Evolutionary conservation across 441 rosid species (phyloP), one percentile per base, ranked within the genome.

Genomic region (Corymbia calophylla): DNA sequence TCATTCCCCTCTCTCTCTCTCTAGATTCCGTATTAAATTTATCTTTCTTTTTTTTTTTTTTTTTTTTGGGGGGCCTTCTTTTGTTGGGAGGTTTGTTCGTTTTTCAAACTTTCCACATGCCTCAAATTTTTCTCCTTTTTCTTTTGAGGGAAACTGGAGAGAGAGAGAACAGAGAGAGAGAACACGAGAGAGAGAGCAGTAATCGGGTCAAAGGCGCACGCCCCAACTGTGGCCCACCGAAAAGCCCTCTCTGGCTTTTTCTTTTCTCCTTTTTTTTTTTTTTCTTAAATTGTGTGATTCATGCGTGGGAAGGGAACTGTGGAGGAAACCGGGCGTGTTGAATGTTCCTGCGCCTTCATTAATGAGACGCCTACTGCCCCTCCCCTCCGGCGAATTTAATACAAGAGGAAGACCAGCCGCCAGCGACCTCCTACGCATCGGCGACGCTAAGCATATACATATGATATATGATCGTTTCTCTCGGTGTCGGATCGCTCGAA

Each of bases 181-280:
- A 29, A n/a, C n/a, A n/a, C n/a, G 32, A 64, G 82, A 44, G 84
- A 8, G 51, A 77, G 84, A 77, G 84, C 49, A 55, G 48, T 39
- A 53, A 54, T 49, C 29, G 89, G 87, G 89, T 88, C 87, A 88
- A 88, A 80, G 82, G 87, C 49, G 87, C 89, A 80, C 89, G 89
- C 87, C 87, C 66, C 87, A 44, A 27, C 87, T 47, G 89, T 54
- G 44, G 77, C 89, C 89, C 86, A 56, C 86, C 13, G 10, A 27
- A 23, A 19, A 10, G 35, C 39, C 19, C 48, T 10, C 48, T 9
- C 27, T 23, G 1, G n/a, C 23, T 23, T 39, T 44, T 7, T 4
- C 7, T 73, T 39, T 25, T 12, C 6, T 9, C 29, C 2, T 44
- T 39, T 39, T 39, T 1, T 9, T n/a, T n/a, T 44, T 39, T 39